Evolutionary conservation across 2,329 filamentous ascomycete species (phyloP), one percentile per base, ranked within the genome.

Genomic region (Stagonosporopsis rhizophila): DNA sequence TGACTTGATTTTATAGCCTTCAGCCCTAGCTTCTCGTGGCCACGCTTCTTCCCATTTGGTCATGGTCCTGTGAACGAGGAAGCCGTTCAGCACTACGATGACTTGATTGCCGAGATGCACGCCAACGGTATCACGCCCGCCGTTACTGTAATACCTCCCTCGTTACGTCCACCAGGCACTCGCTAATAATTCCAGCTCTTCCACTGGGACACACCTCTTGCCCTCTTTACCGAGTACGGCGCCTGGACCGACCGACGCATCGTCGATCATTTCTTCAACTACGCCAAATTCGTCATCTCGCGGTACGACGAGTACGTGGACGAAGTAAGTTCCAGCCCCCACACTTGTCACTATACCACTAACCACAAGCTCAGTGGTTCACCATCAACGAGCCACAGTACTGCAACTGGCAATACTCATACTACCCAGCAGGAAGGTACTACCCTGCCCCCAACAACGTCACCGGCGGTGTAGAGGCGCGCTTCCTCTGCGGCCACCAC

Each of bases 351-450:
- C 12, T 22, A 6, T 12, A 17, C 1, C 6, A 11, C 42, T 35
- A n/a, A 45, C 28, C 20, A 5, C 20, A 14, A 4, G 2, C 4
- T 30, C 19, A 45, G 48, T 78, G 75, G 75, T 78, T 75, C 55
- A 77, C 76, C 0, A 74, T 78, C 61, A 78, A 77, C 54, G 74
- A 77, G 62, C 75, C 77, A 2, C 77, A 80, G 61, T 79, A 80
- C 67, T 81, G 79, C 56, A 79, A 81, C 53, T 81, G 79, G 79
- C 79, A 82, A 62, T 82, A 79, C 61, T 68, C 72, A 1, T 64
- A 62, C 50, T 81, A 81, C 38, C 79, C 78, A 2, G 75, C 77
- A 14, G 79, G 80, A 6, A 64, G 75, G 14, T 77, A 79, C 56
- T 81, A 80, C 35, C 79, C 80, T 15, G 77, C 78, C 1, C 81